Conservation (phyloP, 306 rosid genomes). For the Prinsepia uniflora region DNA sequence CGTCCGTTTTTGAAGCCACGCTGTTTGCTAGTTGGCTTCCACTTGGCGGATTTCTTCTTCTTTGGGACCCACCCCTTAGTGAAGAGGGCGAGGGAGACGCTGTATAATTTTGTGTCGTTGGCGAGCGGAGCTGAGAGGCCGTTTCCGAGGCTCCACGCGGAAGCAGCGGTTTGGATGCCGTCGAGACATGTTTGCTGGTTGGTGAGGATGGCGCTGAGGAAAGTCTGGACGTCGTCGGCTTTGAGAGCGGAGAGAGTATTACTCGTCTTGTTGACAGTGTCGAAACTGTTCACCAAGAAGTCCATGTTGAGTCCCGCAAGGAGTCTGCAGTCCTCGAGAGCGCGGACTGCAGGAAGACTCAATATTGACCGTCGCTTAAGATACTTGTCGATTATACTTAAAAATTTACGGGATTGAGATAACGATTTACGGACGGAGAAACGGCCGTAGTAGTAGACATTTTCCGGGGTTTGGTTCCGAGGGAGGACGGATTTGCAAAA, state of each 20-base stretch:
- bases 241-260: slow-evolving; percentile 34
- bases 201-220: slow-evolving; percentile 68
- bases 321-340: slow-evolving; percentile 60
- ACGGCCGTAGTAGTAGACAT: slow-evolving; percentile 59
- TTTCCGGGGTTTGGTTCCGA: slow-evolving; percentile 34
- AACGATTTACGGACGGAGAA: slow-evolving; percentile 54
- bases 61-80: slow-evolving; percentile 68
- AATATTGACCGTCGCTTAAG: slow-evolving; percentile 32
- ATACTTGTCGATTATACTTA: slow-evolving; percentile 35
- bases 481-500: slow-evolving; percentile 70
- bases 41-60: slow-evolving; percentile 21
- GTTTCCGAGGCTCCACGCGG: slow-evolving; percentile 54
- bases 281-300: slow-evolving; percentile 44
- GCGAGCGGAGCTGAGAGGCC: slow-evolving; percentile 61
- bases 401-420: slow-evolving; percentile 58
- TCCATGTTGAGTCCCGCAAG: slow-evolving; percentile 65
- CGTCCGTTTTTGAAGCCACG: slow-evolving; percentile 53
- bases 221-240: slow-evolving; percentile 62
- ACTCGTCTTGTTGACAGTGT: slow-evolving; percentile 42
- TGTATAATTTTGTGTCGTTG: slow-evolving; percentile 70
- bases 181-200: slow-evolving; percentile 82
- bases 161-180: slow-evolving; percentile 63
- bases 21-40: slow-evolving; percentile 33
- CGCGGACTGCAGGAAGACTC: slow-evolving; percentile 49
- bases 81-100: slow-evolving; percentile 68